phyloP scores from a whole-genome alignment of 2,329 filamentous ascomycete species.

The Calonectria naviculata region DNA sequence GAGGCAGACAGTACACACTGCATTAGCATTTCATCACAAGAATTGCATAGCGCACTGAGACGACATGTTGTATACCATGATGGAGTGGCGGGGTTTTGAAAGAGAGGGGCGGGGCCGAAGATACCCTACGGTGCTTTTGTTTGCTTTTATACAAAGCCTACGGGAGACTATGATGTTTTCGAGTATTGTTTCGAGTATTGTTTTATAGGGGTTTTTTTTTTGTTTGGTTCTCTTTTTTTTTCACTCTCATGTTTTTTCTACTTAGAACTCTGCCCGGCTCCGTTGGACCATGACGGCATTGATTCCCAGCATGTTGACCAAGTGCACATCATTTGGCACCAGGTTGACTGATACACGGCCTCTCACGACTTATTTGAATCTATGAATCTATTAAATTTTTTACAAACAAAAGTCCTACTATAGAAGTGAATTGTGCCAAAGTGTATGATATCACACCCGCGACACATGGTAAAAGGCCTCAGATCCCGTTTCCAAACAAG shows the following conservation, averaged over 20 bases:
- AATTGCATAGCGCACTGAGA: slow-evolving; percentile 12
- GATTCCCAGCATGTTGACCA: background rate
- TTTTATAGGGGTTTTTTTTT: background rate
- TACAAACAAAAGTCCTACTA: too few species aligned
- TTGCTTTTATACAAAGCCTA: background rate
- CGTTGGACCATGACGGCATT: background rate
- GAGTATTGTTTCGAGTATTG: background rate
- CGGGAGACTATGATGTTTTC: background rate
- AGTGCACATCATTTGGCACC: background rate
- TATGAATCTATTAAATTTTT: background rate
- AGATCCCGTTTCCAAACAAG: background rate
- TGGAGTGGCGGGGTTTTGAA: slow-evolving; percentile 15
- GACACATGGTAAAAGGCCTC: too few species aligned
- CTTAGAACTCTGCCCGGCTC: background rate
- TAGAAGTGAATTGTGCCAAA: too few species aligned
- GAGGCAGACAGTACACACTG: background rate
- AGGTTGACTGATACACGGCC: background rate
- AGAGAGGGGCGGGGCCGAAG: slow-evolving; percentile 19
- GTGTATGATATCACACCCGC: too few species aligned
- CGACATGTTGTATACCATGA: slow-evolving; percentile 12
- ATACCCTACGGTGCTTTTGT: slow-evolving; percentile 30
- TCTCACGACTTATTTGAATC: background rate
- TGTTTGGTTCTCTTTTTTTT: background rate
- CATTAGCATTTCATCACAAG: slow-evolving; percentile 22
- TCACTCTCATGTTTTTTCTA: background rate